phyloP scores from a whole-genome alignment of 768 basidiomycete genomes.

The Phaffia tasmanica region DNA sequence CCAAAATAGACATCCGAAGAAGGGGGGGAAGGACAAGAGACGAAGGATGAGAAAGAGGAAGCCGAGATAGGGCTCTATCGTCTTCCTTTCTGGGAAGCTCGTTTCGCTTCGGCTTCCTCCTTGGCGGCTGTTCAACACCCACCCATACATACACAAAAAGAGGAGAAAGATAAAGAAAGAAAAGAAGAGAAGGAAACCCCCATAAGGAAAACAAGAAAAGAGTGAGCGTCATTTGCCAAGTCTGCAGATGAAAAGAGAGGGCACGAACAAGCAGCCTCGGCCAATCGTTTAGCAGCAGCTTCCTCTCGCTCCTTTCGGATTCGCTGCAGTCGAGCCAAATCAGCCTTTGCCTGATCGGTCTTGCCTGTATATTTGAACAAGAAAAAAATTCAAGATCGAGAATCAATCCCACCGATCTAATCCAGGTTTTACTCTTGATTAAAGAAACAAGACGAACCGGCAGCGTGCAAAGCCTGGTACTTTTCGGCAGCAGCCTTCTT shows the following conservation, averaged over 20 bases:
- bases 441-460: slow-evolving; percentile 29
- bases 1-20: too few species aligned
- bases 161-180: background rate
- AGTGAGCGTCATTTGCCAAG: too few species aligned
- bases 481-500: slow-evolving; percentile 77
- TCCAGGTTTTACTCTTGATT: background rate
- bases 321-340: slow-evolving; percentile 73
- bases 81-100: slow-evolving; percentile 20
- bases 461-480: slow-evolving; percentile 68
- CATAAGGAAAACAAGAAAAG: too few species aligned
- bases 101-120: slow-evolving; percentile 22
- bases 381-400: background rate
- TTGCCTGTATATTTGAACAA: slow-evolving; percentile 60
- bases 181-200: background rate
- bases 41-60: background rate
- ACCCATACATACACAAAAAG: background rate
- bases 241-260: slow-evolving; percentile 24
- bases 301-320: slow-evolving; percentile 79
- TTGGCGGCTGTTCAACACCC: slow-evolving; percentile 6
- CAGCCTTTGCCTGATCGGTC: slow-evolving; percentile 79
- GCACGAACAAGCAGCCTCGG: slow-evolving; percentile 49
- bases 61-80: background rate
- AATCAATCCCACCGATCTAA: slow-evolving; percentile 11
- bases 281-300: slow-evolving; percentile 75
- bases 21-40: too few species aligned